Percentiles rank a stretch among this genome's conserved stretches.
phyloP scores from a whole-genome alignment of 148 eudicot species.

The Simmondsia chinensis region DNA sequence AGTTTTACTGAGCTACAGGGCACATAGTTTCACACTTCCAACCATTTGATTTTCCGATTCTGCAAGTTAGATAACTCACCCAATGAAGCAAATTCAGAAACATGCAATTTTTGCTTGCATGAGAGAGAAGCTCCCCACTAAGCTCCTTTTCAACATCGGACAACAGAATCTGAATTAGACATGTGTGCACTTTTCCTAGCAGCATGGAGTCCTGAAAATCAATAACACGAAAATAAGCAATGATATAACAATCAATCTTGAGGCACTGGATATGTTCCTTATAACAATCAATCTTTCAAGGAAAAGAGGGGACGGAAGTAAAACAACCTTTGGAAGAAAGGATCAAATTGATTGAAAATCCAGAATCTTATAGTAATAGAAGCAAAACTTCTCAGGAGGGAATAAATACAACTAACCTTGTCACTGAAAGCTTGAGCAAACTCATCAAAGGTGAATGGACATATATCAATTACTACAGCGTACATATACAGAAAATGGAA shows the following conservation, averaged over 20 bases:
- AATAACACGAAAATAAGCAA: conserved; percentile 1
- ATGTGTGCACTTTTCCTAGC: conserved; percentile 65
- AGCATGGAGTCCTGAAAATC: conserved; percentile 65
- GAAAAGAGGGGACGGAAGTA: too few species aligned
- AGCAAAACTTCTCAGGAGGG: background rate
- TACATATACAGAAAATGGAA: conserved; percentile 82
- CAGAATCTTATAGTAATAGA: conserved; percentile 3
- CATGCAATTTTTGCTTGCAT: conserved; percentile 57
- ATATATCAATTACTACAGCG: conserved; percentile 40
- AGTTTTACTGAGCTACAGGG: too few species aligned
- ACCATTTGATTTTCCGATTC: too few species aligned
- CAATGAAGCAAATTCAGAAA: conserved; percentile 52
- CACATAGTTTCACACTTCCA: too few species aligned
- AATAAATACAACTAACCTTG: conserved; percentile 40
- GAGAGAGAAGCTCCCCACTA: conserved; percentile 26
- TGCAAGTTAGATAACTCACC: conserved; percentile 51
- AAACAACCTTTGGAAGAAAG: too few species aligned
- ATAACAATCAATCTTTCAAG: too few species aligned
- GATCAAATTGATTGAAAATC: background rate
- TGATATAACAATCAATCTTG: background rate
- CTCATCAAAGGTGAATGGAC: conserved; percentile 79
- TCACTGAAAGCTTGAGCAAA: conserved; percentile 72
- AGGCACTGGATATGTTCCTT: background rate
- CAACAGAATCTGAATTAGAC: conserved; percentile 60
- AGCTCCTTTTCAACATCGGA: conserved; percentile 66